These are phyloP conservation scores for Mallotus repandus DNA, from an alignment of 441 rosid species.

Conservation along the genomic window DNA sequence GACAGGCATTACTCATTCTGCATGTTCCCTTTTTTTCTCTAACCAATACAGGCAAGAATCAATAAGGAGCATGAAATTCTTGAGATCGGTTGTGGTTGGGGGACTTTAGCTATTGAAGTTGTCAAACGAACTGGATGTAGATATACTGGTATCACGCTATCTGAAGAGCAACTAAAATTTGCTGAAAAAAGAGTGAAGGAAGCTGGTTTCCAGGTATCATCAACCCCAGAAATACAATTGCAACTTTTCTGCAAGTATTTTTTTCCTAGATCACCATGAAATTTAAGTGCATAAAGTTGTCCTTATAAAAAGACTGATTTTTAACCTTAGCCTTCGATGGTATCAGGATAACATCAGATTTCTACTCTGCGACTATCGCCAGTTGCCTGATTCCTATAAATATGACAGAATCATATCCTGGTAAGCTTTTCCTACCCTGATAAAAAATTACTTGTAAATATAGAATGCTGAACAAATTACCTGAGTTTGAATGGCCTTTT, in stretches of 20 bases:
- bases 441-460: not conserved
- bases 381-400: constrained; percentile 43
- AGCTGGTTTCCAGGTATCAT: constrained; percentile 75
- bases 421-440: constrained; percentile 30
- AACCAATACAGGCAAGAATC: constrained; percentile 54
- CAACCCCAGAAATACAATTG: not conserved
- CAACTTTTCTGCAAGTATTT: not conserved
- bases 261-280: not conserved
- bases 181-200: constrained; percentile 67
- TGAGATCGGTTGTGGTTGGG: constrained; percentile 97
- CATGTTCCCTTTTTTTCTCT: not conserved
- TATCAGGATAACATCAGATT: constrained; percentile 60
- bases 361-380: constrained; percentile 70
- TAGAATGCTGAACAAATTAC: not conserved
- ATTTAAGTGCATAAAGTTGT: not conserved
- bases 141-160: constrained; percentile 77
- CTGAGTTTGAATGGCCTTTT: constrained; percentile 1
- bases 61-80: constrained; percentile 62
- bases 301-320: not conserved
- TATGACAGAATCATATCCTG: constrained; percentile 79
- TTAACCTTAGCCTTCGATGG: not conserved
- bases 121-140: constrained; percentile 78
- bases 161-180: constrained; percentile 64
- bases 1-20: not conserved
- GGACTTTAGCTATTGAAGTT: constrained; percentile 74